These are phyloP conservation scores for Verbascum thapsus DNA, from an alignment of 257 asterid species.

Conservation along the genomic window DNA sequence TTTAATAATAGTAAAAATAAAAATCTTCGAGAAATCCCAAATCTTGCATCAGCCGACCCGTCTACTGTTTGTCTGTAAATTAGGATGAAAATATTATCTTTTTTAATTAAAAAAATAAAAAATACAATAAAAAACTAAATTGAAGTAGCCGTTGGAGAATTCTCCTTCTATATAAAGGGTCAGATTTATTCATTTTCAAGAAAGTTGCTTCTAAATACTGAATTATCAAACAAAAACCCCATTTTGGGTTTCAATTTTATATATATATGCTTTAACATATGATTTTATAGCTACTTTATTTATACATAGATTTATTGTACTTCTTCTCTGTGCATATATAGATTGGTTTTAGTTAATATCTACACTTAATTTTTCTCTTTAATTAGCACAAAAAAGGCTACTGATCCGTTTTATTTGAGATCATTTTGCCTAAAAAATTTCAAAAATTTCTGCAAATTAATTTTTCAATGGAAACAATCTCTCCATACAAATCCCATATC, in stretches of 20 bases:
- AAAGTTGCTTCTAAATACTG: conserved; percentile 25
- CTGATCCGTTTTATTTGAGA: conserved; percentile 51
- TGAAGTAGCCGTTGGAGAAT: conserved; percentile 42
- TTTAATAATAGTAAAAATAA: neutral
- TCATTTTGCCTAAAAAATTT: conserved; percentile 26
- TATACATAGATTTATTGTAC: too few species aligned
- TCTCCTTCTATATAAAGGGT: conserved; percentile 46
- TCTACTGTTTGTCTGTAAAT: conserved; percentile 52
- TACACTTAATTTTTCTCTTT: neutral
- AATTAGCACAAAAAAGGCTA: conserved; percentile 18
- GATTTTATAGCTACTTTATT: too few species aligned
- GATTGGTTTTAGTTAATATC: neutral
- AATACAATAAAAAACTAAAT: neutral
- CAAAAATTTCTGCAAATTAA: neutral
- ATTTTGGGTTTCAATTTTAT: conserved; percentile 13
- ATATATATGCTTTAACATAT: neutral
- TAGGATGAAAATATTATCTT: conserved; percentile 36
- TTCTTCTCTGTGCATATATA: too few species aligned
- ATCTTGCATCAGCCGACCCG: conserved; percentile 46
- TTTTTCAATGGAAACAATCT: conserved; percentile 61
- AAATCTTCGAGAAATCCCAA: conserved; percentile 16
- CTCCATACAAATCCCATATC: conserved; percentile 50
- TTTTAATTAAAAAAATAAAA: neutral
- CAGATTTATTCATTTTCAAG: too few species aligned
- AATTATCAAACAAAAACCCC: conserved; percentile 27